These are phyloP conservation scores for Leucogyrophana mollusca DNA, from an alignment of 768 basidiomycete genomes.

Conservation along the genomic window DNA sequence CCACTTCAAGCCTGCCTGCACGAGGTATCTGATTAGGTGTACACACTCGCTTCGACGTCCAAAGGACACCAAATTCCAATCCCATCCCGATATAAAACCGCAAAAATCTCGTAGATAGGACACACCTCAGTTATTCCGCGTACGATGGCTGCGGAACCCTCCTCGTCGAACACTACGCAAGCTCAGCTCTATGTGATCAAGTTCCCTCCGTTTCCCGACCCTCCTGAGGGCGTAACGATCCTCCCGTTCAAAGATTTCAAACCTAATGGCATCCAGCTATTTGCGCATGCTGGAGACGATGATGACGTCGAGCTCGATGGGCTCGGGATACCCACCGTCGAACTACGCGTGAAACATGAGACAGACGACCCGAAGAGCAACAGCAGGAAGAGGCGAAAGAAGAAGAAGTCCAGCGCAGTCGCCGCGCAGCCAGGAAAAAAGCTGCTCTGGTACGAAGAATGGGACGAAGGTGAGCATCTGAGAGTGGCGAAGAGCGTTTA, in stretches of 20 bases:
- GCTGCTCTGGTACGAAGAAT: conserved; percentile 66
- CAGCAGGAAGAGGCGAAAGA: conserved; percentile 50
- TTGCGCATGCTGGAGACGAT: conserved; percentile 34
- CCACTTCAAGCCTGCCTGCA: too few species aligned
- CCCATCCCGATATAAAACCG: conserved; percentile 11
- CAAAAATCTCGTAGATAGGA: conserved; percentile 1
- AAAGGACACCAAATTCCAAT: not conserved
- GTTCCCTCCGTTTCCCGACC: conserved; percentile 49
- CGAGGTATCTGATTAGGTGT: too few species aligned
- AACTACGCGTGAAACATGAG: conserved; percentile 49
- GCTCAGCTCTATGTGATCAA: conserved; percentile 24
- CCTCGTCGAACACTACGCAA: conserved; percentile 10
- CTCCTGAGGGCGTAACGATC: conserved; percentile 45
- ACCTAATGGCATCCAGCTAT: conserved; percentile 55
- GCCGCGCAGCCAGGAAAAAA: conserved; percentile 21
- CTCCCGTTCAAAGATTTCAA: conserved; percentile 57
- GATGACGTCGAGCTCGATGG: conserved; percentile 64
- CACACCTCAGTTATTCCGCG: too few species aligned
- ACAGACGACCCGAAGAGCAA: conserved; percentile 58
- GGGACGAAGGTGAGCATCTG: conserved; percentile 60
- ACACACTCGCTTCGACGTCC: not conserved
- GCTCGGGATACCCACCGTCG: conserved; percentile 64
- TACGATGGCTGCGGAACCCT: conserved; percentile 10
- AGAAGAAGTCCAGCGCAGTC: conserved; percentile 22
- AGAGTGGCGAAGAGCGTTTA: conserved; percentile 40